phyloP scores from a whole-genome alignment of 371 early-diverging fungal species.

The Actinomucor elegans region DNA sequence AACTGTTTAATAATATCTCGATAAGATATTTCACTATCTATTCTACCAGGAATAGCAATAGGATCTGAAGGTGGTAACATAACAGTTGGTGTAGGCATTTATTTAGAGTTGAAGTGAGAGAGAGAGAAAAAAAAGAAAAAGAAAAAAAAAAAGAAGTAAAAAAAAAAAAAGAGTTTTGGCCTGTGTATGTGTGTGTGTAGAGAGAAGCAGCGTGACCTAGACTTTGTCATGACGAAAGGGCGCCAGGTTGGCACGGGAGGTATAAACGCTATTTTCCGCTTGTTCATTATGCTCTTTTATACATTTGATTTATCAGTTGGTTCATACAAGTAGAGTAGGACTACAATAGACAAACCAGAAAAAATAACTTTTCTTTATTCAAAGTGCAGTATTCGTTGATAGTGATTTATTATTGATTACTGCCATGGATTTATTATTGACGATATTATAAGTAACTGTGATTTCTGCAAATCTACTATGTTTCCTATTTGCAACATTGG shows the following conservation, averaged over 20 bases:
- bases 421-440: conserved; percentile 10
- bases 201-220: too few relatives aligned
- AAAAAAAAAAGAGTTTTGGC: conserved; percentile 2
- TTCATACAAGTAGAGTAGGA: too few relatives aligned
- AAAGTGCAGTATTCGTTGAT: conserved; percentile 16
- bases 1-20: conserved; percentile 52
- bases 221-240: too few relatives aligned
- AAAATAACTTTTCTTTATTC: conserved; percentile 19
- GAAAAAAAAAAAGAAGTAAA: conserved; percentile 1
- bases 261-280: too few relatives aligned
- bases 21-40: conserved; percentile 38
- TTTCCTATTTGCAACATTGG: conserved; percentile 17
- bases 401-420: conserved; percentile 4
- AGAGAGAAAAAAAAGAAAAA: conserved; percentile 8
- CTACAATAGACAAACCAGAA: conserved; percentile 17
- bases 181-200: too few relatives aligned
- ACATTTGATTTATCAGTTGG: too few relatives aligned
- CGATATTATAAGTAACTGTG: conserved; percentile 28
- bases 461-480: conserved; percentile 24
- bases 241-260: too few relatives aligned
- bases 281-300: too few relatives aligned
- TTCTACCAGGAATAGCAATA: conserved; percentile 25
- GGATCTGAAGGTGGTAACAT: conserved; percentile 29
- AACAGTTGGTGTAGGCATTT: conserved; percentile 17
- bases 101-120: background rate